Evolutionary conservation across 345 rosid species (phyloP).

Genomic region (Cardamine occulta): DNA sequence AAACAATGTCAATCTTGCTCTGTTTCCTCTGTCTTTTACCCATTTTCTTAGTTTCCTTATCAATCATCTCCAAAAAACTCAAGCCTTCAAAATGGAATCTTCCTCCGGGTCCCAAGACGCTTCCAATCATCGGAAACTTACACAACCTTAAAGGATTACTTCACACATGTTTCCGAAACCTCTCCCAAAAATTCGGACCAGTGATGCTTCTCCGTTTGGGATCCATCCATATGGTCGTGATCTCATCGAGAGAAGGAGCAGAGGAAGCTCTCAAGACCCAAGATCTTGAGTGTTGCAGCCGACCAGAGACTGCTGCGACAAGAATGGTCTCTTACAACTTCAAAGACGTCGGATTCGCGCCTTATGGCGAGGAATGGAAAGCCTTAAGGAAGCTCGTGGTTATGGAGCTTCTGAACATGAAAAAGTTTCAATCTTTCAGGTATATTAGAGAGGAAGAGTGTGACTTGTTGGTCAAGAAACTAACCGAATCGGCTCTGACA

Average conservation of each 20-base stretch:
- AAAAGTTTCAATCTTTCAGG: slow-evolving; percentile 40
- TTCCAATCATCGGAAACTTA: slow-evolving; percentile 55
- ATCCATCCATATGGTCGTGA: slow-evolving; percentile 40
- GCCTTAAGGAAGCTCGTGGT: slow-evolving; percentile 44
- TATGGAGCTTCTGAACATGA: slow-evolving; percentile 42
- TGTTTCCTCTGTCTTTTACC: slow-evolving; percentile 25
- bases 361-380: slow-evolving; percentile 52
- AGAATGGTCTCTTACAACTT: slow-evolving; percentile 44
- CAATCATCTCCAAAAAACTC: slow-evolving; percentile 8
- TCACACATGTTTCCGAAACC: slow-evolving; percentile 40
- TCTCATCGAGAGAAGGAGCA: slow-evolving; percentile 54
- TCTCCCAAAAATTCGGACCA: slow-evolving; percentile 53
- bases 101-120: slow-evolving; percentile 48
- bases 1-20: slow-evolving; percentile 29
- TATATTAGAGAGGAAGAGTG: slow-evolving; percentile 49
- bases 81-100: slow-evolving; percentile 26
- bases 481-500: slow-evolving; percentile 21
- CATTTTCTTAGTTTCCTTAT: background rate
- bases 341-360: slow-evolving; percentile 45
- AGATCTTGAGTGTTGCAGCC: slow-evolving; percentile 47
- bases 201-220: slow-evolving; percentile 58
- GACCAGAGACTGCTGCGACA: slow-evolving; percentile 38
- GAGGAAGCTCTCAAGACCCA: slow-evolving; percentile 45
- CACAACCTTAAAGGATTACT: slow-evolving; percentile 47
- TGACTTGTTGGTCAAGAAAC: slow-evolving; percentile 31